phyloP scores from a whole-genome alignment of 1,139 yeast species.

The Debaryomycetaceae sp. region DNA sequence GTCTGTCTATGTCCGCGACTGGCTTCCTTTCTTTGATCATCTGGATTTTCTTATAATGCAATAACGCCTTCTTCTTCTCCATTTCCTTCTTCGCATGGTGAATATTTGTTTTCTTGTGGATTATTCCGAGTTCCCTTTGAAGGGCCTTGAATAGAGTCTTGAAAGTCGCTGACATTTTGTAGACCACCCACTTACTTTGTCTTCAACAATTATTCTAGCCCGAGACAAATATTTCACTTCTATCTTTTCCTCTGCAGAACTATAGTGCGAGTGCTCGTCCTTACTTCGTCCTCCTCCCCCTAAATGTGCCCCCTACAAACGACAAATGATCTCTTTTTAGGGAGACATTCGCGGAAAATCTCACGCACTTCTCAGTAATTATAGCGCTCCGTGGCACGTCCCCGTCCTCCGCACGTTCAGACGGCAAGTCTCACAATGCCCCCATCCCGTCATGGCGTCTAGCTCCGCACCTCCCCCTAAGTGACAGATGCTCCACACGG shows the following conservation, averaged over 20 bases:
- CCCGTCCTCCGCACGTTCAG: no score
- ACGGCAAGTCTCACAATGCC: no score
- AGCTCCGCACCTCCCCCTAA: no score
- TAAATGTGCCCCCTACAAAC: no score
- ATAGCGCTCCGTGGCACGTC: no score
- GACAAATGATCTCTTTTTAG: no score
- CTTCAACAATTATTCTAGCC: neutral
- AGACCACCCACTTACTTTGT: neutral
- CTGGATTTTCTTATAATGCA: slow-evolving; percentile 55
- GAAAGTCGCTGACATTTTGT: slow-evolving; percentile 1
- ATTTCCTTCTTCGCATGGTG: slow-evolving; percentile 43
- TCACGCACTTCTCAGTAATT: no score
- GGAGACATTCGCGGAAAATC: no score
- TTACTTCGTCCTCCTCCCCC: no score
- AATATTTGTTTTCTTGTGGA: slow-evolving; percentile 40
- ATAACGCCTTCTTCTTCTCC: slow-evolving; percentile 49
- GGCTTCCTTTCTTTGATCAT: slow-evolving; percentile 40
- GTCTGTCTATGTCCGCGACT: slow-evolving; percentile 26
- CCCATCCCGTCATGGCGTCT: no score
- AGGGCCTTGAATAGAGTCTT: slow-evolving; percentile 15
- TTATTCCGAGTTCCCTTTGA: slow-evolving; percentile 44
- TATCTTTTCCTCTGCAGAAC: neutral
- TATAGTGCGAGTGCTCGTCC: no score
- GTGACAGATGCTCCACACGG: neutral
- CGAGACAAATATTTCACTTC: neutral